Conservation (phyloP, 192 early-diverging fungal genomes). For the Borealophlyctis nickersoniae region DNA sequence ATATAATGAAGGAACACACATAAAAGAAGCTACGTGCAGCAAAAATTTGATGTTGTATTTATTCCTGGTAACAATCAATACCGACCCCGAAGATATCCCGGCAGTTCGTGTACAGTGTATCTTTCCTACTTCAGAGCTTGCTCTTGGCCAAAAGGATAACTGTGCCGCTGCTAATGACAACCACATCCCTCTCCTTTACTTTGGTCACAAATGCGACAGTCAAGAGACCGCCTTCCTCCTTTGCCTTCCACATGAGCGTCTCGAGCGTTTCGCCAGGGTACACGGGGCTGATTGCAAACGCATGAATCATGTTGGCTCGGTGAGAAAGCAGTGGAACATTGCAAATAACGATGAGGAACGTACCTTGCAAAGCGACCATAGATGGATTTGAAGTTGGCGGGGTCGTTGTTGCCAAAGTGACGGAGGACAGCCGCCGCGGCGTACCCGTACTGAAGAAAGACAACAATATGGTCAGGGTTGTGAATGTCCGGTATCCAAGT, state of each 20-base stretch:
- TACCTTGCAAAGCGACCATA: constrained; percentile 65
- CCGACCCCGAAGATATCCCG: no score
- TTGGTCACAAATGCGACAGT: constrained; percentile 56
- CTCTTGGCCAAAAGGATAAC: constrained; percentile 29
- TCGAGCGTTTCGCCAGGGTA: constrained; percentile 72
- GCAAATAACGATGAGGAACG: constrained; percentile 30
- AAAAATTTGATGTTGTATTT: no score
- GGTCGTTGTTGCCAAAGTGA: constrained; percentile 51
- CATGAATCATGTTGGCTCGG: no score
- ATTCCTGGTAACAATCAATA: no score
- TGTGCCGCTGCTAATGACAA: constrained; percentile 63
- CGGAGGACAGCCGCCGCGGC: constrained; percentile 59
- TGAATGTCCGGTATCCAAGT: background rate
- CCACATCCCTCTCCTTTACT: constrained; percentile 54
- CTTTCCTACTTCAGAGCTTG: constrained; percentile 14
- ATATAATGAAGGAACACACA: no score
- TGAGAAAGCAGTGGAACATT: background rate
- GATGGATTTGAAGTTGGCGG: constrained; percentile 57
- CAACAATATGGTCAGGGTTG: background rate
- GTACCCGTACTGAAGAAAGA: constrained; percentile 50
- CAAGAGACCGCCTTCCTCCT: constrained; percentile 36
- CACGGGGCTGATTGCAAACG: constrained; percentile 4
- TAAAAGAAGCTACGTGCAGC: no score
- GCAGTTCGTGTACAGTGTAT: no score
- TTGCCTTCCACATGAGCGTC: constrained; percentile 70